Percentiles rank a stretch among this genome's conserved stretches.
Conservation (phyloP, 2,329 filamentous ascomycete species). For the Pleurostoma richardsiae region DNA sequence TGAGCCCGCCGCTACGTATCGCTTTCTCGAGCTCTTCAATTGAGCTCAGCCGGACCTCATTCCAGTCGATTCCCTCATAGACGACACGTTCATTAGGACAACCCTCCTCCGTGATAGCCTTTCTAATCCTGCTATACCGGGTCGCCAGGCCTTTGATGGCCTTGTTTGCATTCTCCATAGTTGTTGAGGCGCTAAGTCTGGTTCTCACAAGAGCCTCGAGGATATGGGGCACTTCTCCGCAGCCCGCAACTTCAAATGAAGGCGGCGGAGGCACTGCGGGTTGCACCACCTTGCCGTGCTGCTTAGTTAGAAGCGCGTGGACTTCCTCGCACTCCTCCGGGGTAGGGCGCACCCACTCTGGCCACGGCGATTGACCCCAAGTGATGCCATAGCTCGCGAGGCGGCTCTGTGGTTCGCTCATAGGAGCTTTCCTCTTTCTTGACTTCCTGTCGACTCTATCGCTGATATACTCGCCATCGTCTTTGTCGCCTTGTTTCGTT, state of each 20-base stretch:
- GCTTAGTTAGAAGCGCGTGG: conserved; percentile 54
- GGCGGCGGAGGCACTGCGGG: conserved; percentile 66
- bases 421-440: no score
- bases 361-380: conserved; percentile 50
- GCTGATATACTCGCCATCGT: no score
- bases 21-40: conserved; percentile 59
- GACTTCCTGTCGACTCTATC: no score
- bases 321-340: conserved; percentile 65
- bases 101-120: neutral
- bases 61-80: conserved; percentile 71
- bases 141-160: conserved; percentile 62
- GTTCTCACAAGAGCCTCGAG: conserved; percentile 51
- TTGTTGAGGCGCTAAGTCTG: conserved; percentile 45
- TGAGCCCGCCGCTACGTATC: conserved; percentile 67
- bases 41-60: conserved; percentile 57
- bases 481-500: no score
- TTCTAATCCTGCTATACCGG: conserved; percentile 56
- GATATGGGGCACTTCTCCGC: conserved; percentile 50
- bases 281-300: conserved; percentile 60
- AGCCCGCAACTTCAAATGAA: conserved; percentile 66
- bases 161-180: conserved; percentile 48
- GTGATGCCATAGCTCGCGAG: neutral
- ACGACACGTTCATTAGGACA: conserved; percentile 46
- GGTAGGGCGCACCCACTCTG: conserved; percentile 61
- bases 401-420: no score